These are phyloP conservation scores for Penicillium sclerotigenum DNA, from an alignment of 2,329 filamentous ascomycete species.

Conservation along the genomic window DNA sequence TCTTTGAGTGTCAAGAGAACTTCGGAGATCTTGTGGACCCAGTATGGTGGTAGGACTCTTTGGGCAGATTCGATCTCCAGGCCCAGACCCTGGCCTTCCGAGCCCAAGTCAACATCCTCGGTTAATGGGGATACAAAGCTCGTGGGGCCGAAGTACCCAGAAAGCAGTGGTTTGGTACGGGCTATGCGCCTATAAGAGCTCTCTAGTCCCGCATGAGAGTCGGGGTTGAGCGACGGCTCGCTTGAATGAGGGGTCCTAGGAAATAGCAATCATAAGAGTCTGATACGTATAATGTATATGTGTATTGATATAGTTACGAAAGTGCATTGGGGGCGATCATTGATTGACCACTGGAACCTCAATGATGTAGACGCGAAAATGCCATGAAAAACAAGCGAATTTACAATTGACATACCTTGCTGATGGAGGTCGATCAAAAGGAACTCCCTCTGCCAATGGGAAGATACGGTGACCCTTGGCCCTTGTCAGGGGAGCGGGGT, in stretches of 20 bases:
- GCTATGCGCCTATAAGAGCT: not conserved
- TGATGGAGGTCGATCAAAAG: constrained; percentile 10
- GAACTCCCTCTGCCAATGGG: constrained; percentile 12
- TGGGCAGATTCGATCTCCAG: constrained; percentile 9
- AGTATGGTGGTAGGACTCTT: constrained; percentile 21
- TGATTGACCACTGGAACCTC: not conserved
- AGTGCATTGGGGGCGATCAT: not conserved
- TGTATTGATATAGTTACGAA: not conserved
- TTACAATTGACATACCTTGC: constrained; percentile 5
- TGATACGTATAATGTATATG: not conserved
- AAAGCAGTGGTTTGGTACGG: constrained; percentile 16
- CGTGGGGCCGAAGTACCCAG: constrained; percentile 35
- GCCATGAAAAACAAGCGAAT: not conserved
- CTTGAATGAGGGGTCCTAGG: constrained; percentile 2
- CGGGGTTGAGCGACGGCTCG: not conserved
- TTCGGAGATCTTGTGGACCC: constrained; percentile 20
- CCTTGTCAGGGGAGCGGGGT: constrained; percentile 33
- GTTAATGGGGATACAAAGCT: constrained; percentile 32
- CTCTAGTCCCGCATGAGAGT: not conserved
- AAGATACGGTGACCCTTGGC: constrained; percentile 7
- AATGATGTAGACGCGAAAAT: not conserved
- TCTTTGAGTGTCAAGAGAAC: constrained; percentile 16
- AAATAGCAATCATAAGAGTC: not conserved
- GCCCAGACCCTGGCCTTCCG: constrained; percentile 11
- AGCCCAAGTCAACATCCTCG: constrained; percentile 21